Evolutionary conservation across 129 eudicot genomes (phyloP).

Genomic region (Arctium lappa): DNA sequence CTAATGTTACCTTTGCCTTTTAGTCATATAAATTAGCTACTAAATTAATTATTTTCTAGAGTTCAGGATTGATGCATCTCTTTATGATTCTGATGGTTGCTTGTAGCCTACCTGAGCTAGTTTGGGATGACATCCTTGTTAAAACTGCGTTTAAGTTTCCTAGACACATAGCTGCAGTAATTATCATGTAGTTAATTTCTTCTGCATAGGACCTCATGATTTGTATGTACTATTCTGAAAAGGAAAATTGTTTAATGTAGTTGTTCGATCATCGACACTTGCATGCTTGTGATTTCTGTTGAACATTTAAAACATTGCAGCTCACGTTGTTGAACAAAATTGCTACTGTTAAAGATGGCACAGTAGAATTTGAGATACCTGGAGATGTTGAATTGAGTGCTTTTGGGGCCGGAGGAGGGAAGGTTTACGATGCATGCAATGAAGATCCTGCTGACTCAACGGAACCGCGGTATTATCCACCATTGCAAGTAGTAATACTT

Average conservation of each 20-base stretch:
- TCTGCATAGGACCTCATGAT: not conserved
- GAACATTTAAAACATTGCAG: slow-evolving; percentile 57
- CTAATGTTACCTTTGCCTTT: not conserved
- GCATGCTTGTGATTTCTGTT: slow-evolving; percentile 29
- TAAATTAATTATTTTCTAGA: not conserved
- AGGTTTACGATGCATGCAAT: slow-evolving; percentile 38
- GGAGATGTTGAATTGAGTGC: slow-evolving; percentile 63
- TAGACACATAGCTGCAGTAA: not conserved
- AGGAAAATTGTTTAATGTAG: not conserved
- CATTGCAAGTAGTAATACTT: slow-evolving; percentile 85
- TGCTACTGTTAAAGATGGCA: slow-evolving; percentile 94
- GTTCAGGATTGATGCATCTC: not conserved
- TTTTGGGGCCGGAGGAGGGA: slow-evolving; percentile 39
- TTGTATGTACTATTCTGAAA: not conserved
- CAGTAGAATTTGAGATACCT: slow-evolving; percentile 96
- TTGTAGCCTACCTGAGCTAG: not conserved
- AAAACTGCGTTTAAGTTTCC: not conserved
- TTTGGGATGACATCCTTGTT: not conserved
- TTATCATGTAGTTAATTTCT: not conserved
- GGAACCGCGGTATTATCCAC: slow-evolving; percentile 77
- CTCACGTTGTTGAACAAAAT: slow-evolving; percentile 87
- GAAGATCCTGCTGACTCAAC: slow-evolving; percentile 54
- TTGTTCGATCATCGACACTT: slow-evolving; percentile 3
- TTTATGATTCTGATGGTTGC: not conserved
- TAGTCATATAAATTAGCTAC: not conserved